These are phyloP conservation scores for Phaffomyces opuntiae DNA, from an alignment of 805 yeast genomes.

Conservation along the genomic window DNA sequence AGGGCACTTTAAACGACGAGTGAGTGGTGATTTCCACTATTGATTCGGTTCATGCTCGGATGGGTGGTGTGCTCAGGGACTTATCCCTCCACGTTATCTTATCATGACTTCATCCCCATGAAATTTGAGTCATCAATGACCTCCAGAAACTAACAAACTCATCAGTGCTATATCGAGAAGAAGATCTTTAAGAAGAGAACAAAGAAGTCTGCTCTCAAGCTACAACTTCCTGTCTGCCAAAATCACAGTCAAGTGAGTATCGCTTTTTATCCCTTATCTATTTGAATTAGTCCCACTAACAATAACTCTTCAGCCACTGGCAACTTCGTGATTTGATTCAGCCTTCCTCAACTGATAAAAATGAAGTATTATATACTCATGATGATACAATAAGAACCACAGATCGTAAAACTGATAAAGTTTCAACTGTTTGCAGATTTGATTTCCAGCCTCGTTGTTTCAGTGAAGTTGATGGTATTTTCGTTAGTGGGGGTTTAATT, in stretches of 20 bases:
- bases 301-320: constrained; percentile 45
- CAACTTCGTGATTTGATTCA: constrained; percentile 72
- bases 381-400: constrained; percentile 45
- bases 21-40: too few species aligned
- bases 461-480: constrained; percentile 44
- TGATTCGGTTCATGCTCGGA: too few species aligned
- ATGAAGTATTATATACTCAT: constrained; percentile 50
- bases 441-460: constrained; percentile 69
- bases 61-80: too few species aligned
- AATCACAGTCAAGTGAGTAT: constrained; percentile 30
- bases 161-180: constrained; percentile 2
- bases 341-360: constrained; percentile 33
- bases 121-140: not conserved
- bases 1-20: too few species aligned
- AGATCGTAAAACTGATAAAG: constrained; percentile 31
- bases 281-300: not conserved
- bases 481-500: constrained; percentile 48
- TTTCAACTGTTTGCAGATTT: constrained; percentile 36
- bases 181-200: constrained; percentile 9
- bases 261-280: constrained; percentile 11
- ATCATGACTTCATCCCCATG: not conserved
- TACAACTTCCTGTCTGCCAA: constrained; percentile 24
- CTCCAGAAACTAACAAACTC: too few species aligned
- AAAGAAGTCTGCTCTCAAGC: constrained; percentile 10
- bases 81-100: too few species aligned